These are phyloP conservation scores for Solanum chacoense DNA, from an alignment of 305 asterid genomes.

Conservation along the genomic window DNA sequence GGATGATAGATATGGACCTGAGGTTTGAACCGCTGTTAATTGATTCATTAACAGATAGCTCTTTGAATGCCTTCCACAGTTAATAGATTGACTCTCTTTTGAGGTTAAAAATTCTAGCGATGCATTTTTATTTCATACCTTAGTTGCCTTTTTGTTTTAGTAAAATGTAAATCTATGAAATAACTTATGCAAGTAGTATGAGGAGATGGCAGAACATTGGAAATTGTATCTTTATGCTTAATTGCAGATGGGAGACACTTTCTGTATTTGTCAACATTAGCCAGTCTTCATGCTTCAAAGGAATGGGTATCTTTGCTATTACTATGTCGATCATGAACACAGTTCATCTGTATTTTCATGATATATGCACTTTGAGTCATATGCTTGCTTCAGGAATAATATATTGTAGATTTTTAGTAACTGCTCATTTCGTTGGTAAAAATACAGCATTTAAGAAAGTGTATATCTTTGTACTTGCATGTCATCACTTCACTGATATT, in stretches of 20 bases:
- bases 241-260: neutral
- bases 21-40: neutral
- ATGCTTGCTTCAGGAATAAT: slow-evolving; percentile 1
- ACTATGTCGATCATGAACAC: neutral
- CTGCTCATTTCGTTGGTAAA: neutral
- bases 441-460: neutral
- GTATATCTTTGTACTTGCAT: neutral
- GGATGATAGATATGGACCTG: neutral
- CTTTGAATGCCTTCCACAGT: neutral
- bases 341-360: neutral
- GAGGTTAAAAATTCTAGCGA: neutral
- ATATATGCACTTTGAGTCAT: neutral
- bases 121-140: neutral
- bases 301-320: neutral
- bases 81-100: neutral
- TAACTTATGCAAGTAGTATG: neutral
- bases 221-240: neutral
- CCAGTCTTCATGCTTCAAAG: neutral
- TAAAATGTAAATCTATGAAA: neutral
- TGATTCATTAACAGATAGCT: neutral
- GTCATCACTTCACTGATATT: neutral
- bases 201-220: neutral
- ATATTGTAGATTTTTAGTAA: neutral
- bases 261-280: neutral
- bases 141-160: neutral